These are phyloP conservation scores for Blastocystis sp. DNA, from an alignment of 352 stramenopile genomes.

Conservation along the genomic window DNA sequence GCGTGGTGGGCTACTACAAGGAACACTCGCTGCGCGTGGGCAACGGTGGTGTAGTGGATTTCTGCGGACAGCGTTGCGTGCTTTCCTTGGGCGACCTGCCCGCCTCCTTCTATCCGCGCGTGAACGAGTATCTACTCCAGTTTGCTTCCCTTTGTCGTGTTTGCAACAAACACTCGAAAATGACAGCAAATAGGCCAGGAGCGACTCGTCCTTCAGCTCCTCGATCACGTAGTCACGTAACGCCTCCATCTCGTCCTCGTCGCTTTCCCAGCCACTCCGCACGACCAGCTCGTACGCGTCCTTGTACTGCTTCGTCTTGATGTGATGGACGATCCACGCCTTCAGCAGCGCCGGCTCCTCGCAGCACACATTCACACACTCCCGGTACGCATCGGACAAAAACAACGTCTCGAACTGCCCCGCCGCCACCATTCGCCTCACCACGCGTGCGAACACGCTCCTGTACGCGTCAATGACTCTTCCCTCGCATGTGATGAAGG, in stretches of 20 bases:
- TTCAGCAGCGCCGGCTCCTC: not conserved
- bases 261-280: not conserved
- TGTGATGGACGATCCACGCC: slow-evolving; percentile 10
- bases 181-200: not conserved
- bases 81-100: slow-evolving; percentile 4
- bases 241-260: not conserved
- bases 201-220: not conserved
- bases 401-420: too few species aligned
- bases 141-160: not conserved
- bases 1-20: not conserved
- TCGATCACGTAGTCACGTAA: not conserved
- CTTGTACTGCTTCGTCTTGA: not conserved
- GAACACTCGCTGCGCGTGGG: not conserved
- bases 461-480: too few species aligned
- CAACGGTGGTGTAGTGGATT: not conserved
- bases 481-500: too few species aligned
- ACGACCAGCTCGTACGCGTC: not conserved
- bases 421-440: too few species aligned
- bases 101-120: not conserved
- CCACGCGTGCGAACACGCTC: too few species aligned
- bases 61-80: not conserved
- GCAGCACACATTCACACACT: not conserved
- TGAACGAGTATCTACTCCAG: slow-evolving; percentile 7
- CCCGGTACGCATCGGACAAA: too few species aligned
- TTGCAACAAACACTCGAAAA: not conserved